phyloP scores from a whole-genome alignment of 805 yeast genomes.

The Candida qinlingensis region DNA sequence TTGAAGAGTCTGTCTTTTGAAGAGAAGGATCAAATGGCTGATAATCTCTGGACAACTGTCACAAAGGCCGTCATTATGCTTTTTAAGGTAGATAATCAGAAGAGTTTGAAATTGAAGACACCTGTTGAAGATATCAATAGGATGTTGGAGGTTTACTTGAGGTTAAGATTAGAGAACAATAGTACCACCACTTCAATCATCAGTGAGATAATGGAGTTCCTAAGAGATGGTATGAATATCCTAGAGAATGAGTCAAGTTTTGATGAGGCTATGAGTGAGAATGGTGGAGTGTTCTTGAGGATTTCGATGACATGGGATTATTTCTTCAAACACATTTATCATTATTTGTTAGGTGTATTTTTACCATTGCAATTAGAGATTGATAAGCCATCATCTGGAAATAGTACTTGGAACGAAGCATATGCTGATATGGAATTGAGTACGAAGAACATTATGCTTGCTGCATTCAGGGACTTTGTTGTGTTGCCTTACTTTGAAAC shows the following conservation, averaged over 20 bases:
- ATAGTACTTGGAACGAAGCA: constrained; percentile 25
- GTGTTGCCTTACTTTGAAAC: constrained; percentile 48
- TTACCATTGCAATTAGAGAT: constrained; percentile 53
- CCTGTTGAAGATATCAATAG: constrained; percentile 56
- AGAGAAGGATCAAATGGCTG: constrained; percentile 37
- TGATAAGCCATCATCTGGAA: constrained; percentile 20
- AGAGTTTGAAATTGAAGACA: constrained; percentile 29
- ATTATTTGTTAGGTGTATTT: constrained; percentile 55
- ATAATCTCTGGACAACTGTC: constrained; percentile 46
- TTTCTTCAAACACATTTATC: constrained; percentile 50
- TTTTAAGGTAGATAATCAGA: constrained; percentile 36
- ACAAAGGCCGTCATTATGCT: constrained; percentile 38
- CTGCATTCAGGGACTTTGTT: constrained; percentile 47
- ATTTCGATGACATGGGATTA: constrained; percentile 48
- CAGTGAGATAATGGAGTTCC: constrained; percentile 40
- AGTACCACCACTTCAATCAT: constrained; percentile 33
- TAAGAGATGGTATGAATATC: constrained; percentile 38
- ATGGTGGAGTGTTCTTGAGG: constrained; percentile 22
- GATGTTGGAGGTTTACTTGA: constrained; percentile 37
- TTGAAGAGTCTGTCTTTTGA: constrained; percentile 25
- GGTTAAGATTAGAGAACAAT: constrained; percentile 32
- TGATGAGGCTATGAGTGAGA: constrained; percentile 23
- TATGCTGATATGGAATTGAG: constrained; percentile 24
- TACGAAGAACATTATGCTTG: constrained; percentile 36
- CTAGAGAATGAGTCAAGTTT: constrained; percentile 33